These are phyloP conservation scores for Macrolepiota dolichaula DNA, from an alignment of 768 basidiomycete genomes.

Conservation along the genomic window DNA sequence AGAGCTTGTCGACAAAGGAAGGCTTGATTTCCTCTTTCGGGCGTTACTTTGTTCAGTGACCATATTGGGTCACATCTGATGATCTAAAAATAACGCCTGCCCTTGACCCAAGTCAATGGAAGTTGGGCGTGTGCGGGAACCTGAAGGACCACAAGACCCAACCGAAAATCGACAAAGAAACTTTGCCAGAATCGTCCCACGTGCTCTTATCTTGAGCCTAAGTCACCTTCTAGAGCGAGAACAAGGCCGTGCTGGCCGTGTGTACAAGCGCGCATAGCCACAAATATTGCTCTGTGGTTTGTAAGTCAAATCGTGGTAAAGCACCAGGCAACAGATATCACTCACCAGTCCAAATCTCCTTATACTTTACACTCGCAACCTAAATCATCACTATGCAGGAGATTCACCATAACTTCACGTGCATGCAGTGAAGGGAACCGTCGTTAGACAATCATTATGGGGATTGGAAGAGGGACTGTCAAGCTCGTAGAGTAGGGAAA, in stretches of 20 bases:
- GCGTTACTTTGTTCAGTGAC: constrained; percentile 28
- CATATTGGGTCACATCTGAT: background rate
- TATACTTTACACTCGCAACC: too few relatives aligned
- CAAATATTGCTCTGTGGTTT: background rate
- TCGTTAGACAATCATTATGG: background rate
- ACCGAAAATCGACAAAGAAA: constrained; percentile 6
- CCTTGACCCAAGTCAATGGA: constrained; percentile 16
- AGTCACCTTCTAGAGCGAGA: background rate
- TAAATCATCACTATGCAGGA: background rate
- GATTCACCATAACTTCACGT: background rate
- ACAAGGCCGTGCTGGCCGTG: background rate
- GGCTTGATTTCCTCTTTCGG: constrained; percentile 26
- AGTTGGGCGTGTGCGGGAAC: constrained; percentile 3
- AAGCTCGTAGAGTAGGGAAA: background rate
- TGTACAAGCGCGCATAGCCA: background rate
- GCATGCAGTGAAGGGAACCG: background rate
- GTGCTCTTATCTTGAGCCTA: background rate
- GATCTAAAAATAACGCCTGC: background rate
- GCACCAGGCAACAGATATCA: too few relatives aligned
- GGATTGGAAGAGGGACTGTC: background rate
- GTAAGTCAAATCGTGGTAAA: too few relatives aligned
- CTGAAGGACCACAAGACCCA: background rate
- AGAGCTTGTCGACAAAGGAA: background rate
- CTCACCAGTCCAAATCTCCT: too few relatives aligned
- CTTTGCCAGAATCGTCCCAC: background rate